These are phyloP conservation scores for Nicotiana knightiana DNA, from an alignment of 257 asterid species.

Conservation along the genomic window DNA sequence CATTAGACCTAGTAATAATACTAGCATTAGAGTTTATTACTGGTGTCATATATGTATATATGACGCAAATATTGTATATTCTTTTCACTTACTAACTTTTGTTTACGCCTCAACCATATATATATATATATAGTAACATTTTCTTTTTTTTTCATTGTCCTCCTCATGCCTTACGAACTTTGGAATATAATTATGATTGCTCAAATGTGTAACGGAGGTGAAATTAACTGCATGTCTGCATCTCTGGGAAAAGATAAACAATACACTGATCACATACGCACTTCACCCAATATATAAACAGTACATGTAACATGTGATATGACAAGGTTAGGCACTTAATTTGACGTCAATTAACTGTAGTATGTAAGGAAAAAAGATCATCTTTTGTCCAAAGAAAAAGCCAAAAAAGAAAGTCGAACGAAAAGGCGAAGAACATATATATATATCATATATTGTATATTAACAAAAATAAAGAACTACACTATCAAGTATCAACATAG, in stretches of 20 bases:
- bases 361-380: not conserved
- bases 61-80: no score
- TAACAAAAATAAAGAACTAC: not conserved
- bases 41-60: no score
- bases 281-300: not conserved
- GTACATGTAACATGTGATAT: not conserved
- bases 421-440: not conserved
- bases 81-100: no score
- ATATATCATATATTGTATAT: not conserved
- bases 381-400: not conserved
- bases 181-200: not conserved
- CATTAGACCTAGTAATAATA: no score
- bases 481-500: not conserved
- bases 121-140: no score
- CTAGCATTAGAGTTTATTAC: no score
- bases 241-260: not conserved
- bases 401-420: not conserved
- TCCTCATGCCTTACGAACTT: not conserved
- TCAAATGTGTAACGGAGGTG: not conserved
- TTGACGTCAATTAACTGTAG: not conserved
- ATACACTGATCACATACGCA: no score
- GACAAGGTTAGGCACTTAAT: not conserved
- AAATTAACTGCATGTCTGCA: not conserved
- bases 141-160: not conserved
- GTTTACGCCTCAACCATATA: no score